Evolutionary conservation across 2,329 filamentous ascomycete species (phyloP), one percentile per base, ranked within the genome.

Genomic region (Trichoderma aggressivum): DNA sequence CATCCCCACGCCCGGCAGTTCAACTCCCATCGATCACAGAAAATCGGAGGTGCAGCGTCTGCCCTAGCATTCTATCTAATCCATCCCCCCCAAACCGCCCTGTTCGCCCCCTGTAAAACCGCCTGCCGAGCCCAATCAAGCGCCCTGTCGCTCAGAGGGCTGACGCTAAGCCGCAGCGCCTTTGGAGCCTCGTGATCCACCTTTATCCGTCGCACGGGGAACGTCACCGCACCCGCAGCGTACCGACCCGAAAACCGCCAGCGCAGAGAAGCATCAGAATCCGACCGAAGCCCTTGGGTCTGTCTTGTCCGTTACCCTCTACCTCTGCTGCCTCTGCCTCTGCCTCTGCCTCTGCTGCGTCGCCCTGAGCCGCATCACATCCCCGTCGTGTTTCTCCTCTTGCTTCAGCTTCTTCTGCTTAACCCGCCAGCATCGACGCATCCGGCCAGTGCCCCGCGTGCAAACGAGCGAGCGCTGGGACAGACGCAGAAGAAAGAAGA

Each of bases 111-210:
- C 65, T 61, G 55, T 60, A 69, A 58, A 50, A 21, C 11, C 53
- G 32, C 34, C 26, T 34, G 61, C 28, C 47, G 63, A 24, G 50
- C 65, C 65, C 65, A 69, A 69, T 69, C 65, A 69, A 50, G 28
- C 65, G 56, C 55, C 65, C 65, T 69, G 55, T 50, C 55, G 26
- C 30, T 18, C 65, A 60, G 56, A 69, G 65, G 65, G 65, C 65
- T 69, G 65, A 61, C 65, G 65, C 65, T 69, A 69, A 61, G 43
- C 39, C 55, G 39, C 65, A 69, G 65, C 39, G 30, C 30, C 43
- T 56, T 53, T 61, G 39, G 60, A 70, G 59, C 68, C 65, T 71
- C 64, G 64, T 70, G 71, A 70, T 72, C 71, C 67, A 72, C 71
- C 66, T 72, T 72, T 70, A 72, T 70, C 71, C 71, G 71, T 56